Evolutionary conservation across 257 asterid genomes (phyloP).

Genomic region (Nicotiana sylvestris): DNA sequence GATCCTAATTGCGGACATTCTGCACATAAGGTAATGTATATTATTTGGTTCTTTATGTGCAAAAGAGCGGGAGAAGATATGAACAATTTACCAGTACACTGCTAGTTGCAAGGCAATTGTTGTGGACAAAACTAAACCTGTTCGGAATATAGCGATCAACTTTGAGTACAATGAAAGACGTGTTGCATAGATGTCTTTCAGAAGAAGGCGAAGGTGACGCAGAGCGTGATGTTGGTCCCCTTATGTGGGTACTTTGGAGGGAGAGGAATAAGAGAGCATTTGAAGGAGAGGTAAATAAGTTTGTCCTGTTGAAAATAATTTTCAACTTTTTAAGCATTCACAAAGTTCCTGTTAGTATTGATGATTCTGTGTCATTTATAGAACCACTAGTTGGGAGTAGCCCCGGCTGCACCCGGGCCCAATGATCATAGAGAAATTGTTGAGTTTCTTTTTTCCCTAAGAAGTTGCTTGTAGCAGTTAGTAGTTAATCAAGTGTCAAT

Average conservation of each 20-base stretch:
- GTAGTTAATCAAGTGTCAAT: too few species aligned
- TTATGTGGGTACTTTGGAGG: not conserved
- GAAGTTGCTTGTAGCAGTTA: too few species aligned
- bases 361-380: too few species aligned
- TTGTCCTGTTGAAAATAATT: not conserved
- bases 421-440: too few species aligned
- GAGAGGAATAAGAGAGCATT: not conserved
- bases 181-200: not conserved
- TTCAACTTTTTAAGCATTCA: not conserved
- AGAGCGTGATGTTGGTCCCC: conserved; percentile 1
- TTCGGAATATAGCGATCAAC: not conserved
- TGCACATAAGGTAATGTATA: not conserved
- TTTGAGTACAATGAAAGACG: not conserved
- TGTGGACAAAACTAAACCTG: not conserved
- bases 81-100: not conserved
- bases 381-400: too few species aligned
- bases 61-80: not conserved
- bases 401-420: too few species aligned
- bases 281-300: not conserved
- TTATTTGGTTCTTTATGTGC: not conserved
- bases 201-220: conserved; percentile 1
- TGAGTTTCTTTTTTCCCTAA: too few species aligned
- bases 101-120: not conserved
- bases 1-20: not conserved
- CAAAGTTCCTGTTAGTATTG: too few species aligned